Evolutionary conservation across 176 grass and related monocot genomes (phyloP).

Genomic region (Musa troglodytarum): DNA sequence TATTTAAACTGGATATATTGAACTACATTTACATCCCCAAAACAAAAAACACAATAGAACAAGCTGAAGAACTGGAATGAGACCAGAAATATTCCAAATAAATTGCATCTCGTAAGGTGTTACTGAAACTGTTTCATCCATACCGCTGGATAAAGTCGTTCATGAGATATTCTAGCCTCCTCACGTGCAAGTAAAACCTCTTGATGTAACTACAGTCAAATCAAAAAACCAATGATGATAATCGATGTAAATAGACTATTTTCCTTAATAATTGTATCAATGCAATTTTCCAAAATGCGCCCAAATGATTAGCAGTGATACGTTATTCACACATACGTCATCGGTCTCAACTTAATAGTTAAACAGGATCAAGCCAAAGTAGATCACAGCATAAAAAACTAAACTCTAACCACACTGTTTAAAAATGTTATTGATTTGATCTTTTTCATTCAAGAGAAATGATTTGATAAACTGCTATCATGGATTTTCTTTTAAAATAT

Average conservation of each 20-base stretch:
- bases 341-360: no score
- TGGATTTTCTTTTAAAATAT: no score
- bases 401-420: no score
- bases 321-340: no score
- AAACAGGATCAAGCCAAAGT: no score
- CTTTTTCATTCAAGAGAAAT: no score
- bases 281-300: no score
- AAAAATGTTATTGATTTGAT: no score
- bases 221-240: neutral
- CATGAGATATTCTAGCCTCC: slow-evolving; percentile 42
- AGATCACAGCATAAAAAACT: no score
- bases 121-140: slow-evolving; percentile 25
- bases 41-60: neutral
- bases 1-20: neutral
- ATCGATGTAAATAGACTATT: neutral
- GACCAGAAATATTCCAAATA: slow-evolving; percentile 1
- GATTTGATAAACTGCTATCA: no score
- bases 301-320: no score
- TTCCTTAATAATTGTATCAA: no score
- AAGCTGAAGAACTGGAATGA: slow-evolving; percentile 11
- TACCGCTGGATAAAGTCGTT: slow-evolving; percentile 33
- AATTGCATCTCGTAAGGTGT: slow-evolving; percentile 11
- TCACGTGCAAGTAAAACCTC: slow-evolving; percentile 44
- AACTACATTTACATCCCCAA: neutral
- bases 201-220: slow-evolving; percentile 48